phyloP scores from a whole-genome alignment of 306 rosid genomes.

The Myrica gale region DNA sequence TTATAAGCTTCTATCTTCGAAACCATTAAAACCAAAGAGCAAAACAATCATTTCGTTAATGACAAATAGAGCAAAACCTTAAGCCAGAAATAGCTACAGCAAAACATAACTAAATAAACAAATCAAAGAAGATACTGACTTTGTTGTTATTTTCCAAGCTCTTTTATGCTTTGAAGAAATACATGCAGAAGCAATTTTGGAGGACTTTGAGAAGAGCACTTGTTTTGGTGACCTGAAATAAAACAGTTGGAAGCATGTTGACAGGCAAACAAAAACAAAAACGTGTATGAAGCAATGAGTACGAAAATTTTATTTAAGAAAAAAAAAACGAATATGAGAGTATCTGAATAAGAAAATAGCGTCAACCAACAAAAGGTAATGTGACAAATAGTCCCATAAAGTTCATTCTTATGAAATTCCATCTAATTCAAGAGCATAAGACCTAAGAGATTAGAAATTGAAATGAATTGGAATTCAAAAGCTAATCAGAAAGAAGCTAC shows the following conservation, averaged over 20 bases:
- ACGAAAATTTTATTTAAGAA: not conserved
- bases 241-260: conserved; percentile 29
- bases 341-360: not conserved
- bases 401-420: not conserved
- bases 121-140: conserved; percentile 47
- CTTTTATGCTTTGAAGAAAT: conserved; percentile 40
- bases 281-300: no score
- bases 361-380: not conserved
- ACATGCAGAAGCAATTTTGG: conserved; percentile 46
- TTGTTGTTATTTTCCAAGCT: conserved; percentile 52
- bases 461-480: conserved; percentile 24
- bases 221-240: conserved; percentile 50
- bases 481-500: conserved; percentile 1
- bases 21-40: not conserved
- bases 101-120: conserved; percentile 6
- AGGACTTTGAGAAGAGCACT: conserved; percentile 40
- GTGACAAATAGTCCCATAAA: not conserved
- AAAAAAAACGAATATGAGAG: not conserved
- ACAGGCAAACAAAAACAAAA: conserved; percentile 4
- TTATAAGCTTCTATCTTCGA: no score
- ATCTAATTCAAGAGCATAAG: not conserved
- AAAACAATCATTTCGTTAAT: not conserved
- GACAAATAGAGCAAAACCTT: not conserved
- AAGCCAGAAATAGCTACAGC: not conserved
- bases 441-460: conserved; percentile 9